Evolutionary conservation across 1,284 basidiomycete genomes (phyloP).

Genomic region (Rhizoctonia solani): DNA sequence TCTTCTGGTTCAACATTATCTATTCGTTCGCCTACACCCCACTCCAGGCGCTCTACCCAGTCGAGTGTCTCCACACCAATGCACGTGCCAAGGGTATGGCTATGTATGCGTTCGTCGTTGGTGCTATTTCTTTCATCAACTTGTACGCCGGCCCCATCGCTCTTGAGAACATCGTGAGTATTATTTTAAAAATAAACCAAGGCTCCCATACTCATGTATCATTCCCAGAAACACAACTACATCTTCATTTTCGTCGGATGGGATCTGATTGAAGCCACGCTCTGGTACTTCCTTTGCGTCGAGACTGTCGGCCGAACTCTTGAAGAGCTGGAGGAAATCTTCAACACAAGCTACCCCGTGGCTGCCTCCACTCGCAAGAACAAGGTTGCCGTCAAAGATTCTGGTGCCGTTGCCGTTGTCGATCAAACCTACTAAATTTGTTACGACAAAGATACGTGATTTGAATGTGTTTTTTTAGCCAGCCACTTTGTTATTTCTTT

Average conservation of each 20-base stretch:
- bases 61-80: conserved; percentile 58
- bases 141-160: conserved; percentile 45
- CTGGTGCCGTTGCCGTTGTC: conserved; percentile 37
- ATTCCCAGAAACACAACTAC: conserved; percentile 32
- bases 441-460: not conserved
- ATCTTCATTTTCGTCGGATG: conserved; percentile 45
- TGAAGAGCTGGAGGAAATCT: conserved; percentile 48
- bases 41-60: conserved; percentile 60
- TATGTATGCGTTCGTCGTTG: conserved; percentile 45
- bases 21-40: conserved; percentile 51
- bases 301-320: conserved; percentile 45
- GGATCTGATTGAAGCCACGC: conserved; percentile 44
- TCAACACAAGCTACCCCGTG: conserved; percentile 46
- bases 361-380: conserved; percentile 44
- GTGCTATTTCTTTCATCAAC: conserved; percentile 44
- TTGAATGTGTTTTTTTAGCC: not conserved
- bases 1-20: conserved; percentile 53
- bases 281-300: conserved; percentile 46
- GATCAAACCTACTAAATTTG: conserved; percentile 23
- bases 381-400: conserved; percentile 38
- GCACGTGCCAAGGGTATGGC: conserved; percentile 63
- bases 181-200: conserved; percentile 35
- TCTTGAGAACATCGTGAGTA: conserved; percentile 44
- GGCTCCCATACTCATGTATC: not conserved
- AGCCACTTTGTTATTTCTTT: not conserved